Evolutionary conservation across 2,329 filamentous ascomycete genomes (phyloP).

Genomic region (Fusarium zealandicum): DNA sequence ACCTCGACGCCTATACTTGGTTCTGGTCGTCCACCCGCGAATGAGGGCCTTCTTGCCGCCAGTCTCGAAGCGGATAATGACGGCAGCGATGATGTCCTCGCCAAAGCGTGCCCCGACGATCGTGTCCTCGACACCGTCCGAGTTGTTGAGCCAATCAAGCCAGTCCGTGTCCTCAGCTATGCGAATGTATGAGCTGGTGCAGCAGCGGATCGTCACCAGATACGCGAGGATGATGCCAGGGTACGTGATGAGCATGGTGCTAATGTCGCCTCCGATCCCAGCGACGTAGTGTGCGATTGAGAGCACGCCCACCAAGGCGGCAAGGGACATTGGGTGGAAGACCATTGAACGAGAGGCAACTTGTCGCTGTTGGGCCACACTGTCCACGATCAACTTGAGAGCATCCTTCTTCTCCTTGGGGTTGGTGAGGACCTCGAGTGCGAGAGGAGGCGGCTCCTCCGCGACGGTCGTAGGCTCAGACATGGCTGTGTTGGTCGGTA

Average conservation of each 20-base stretch:
- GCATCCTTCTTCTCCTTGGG: conserved; percentile 69
- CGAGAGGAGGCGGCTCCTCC: conserved; percentile 63
- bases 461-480: conserved; percentile 5
- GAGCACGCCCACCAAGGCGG: conserved; percentile 51
- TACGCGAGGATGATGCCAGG: conserved; percentile 68
- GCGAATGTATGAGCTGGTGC: conserved; percentile 67
- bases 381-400: conserved; percentile 78
- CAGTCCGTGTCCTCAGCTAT: conserved; percentile 69
- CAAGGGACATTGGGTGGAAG: conserved; percentile 63
- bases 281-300: conserved; percentile 53
- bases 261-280: conserved; percentile 56
- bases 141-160: conserved; percentile 61
- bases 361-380: conserved; percentile 82
- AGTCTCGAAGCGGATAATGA: conserved; percentile 67
- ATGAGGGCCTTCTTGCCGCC: conserved; percentile 67
- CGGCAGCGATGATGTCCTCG: conserved; percentile 70
- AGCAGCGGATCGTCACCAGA: conserved; percentile 66
- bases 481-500: conserved; percentile 5
- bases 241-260: conserved; percentile 61
- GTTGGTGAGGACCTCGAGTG: conserved; percentile 60
- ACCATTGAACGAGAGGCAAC: conserved; percentile 68
- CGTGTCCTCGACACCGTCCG: conserved; percentile 55
- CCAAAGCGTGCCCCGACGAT: conserved; percentile 71
- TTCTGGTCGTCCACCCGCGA: conserved; percentile 80
- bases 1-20: conserved; percentile 73